Base-by-base conservation (phyloP, 2,329 filamentous ascomycete species). In the Claviceps sp. region DNA sequence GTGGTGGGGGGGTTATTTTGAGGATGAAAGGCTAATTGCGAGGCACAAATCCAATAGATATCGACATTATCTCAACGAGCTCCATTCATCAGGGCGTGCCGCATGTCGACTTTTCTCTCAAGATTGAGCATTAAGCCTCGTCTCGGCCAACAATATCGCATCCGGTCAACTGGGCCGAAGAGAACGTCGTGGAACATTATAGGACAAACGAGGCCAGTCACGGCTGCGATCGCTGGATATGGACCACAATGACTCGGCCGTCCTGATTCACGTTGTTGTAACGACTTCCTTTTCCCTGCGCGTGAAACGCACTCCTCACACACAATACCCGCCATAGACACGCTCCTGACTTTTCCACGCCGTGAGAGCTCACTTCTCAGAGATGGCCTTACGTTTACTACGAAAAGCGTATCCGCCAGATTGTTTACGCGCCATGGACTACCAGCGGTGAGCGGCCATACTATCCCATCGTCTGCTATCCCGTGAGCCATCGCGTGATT, bases 31-130 rank as follows among this genome's bases (percentile, higher is more conserved):
- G 26, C 26, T 30, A 30, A 30, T 30, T 30, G 2, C 8, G 26
- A 9, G 8, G 26, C n/a, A 11, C 9, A 9, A 34, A 34, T 5
- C 14, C 16, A 24, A 48, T 13, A 77, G 89, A 97, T 69, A 82
- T 98, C 59, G 93, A 98, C 68, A 90, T 98, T 59, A 83, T 97
- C 60, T 96, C 90, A 44, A 96, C 91, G 44, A 96, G 90, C 65
- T 91, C 87, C 50, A 96, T 98, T 63, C 93, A 98, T 63, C 93
- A 98, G 71, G 91, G 93, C 2, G 88, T 94, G 3, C 81, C 86
- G 34, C 89, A 96, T 65, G 82, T 98, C 46, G 93, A 98, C 67
- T 97, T 96, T 66, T 96, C 90, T 5, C 75, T 98, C 59, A 98
- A 98, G 74, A 90, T 98, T 57, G 66, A 70, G 44, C 67, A 69